These are phyloP conservation scores for Trichophyton schoenleinii DNA, from an alignment of 2,329 filamentous ascomycete genomes.

Conservation along the genomic window DNA sequence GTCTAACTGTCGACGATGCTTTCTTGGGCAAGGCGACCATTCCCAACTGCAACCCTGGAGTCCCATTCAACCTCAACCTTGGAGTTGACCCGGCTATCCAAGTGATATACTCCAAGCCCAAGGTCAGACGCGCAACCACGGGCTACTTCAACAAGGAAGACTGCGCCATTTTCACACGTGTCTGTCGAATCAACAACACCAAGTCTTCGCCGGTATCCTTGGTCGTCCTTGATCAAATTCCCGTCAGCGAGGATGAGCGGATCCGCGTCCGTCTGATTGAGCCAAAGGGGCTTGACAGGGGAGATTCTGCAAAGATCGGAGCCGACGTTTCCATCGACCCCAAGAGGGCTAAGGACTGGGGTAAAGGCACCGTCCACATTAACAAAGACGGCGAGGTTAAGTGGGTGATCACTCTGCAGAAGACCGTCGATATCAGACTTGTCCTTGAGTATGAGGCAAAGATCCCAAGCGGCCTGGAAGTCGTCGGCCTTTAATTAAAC, in stretches of 20 bases:
- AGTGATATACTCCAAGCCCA: constrained; percentile 22
- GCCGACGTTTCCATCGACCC: constrained; percentile 8
- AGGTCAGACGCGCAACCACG: constrained; percentile 17
- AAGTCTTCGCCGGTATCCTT: constrained; percentile 20
- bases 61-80: constrained; percentile 22
- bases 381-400: constrained; percentile 46
- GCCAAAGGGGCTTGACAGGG: constrained; percentile 19
- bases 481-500: constrained; percentile 5
- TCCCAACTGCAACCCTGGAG: constrained; percentile 18
- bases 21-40: constrained; percentile 21
- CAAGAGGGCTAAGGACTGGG: constrained; percentile 32
- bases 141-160: constrained; percentile 24
- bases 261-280: constrained; percentile 20
- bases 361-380: constrained; percentile 41
- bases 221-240: constrained; percentile 23
- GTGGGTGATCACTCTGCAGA: constrained; percentile 48
- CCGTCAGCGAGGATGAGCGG: constrained; percentile 22
- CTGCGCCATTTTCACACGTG: constrained; percentile 20
- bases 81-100: constrained; percentile 23
- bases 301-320: constrained; percentile 12
- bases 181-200: constrained; percentile 22
- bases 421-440: constrained; percentile 46
- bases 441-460: constrained; percentile 50
- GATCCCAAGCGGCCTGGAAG: constrained; percentile 33
- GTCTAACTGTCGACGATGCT: constrained; percentile 20